Evolutionary conservation across 345 rosid genomes (phyloP).

Genomic region (Bretschneidera sinensis): DNA sequence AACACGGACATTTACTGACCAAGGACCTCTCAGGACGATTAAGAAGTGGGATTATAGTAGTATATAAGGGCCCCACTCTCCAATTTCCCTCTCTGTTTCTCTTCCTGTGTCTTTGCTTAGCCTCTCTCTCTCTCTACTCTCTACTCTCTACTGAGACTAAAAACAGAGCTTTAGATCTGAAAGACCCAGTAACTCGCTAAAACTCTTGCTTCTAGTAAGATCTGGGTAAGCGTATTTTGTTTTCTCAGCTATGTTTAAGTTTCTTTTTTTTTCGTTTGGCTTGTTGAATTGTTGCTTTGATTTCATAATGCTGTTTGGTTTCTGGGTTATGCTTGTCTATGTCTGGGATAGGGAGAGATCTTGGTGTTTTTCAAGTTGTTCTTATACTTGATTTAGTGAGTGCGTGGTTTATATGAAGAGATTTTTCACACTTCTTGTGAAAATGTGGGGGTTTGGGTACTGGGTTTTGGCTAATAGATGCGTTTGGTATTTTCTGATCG

Average conservation of each 20-base stretch:
- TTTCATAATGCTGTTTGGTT: conserved; percentile 23
- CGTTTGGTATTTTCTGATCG: conserved; percentile 2
- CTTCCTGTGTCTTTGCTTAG: conserved; percentile 24
- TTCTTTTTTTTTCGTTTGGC: conserved; percentile 3
- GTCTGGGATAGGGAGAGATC: conserved; percentile 19
- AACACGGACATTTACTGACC: conserved; percentile 9
- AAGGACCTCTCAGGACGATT: background rate
- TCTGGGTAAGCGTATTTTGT: conserved; percentile 11
- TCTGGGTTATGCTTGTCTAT: conserved; percentile 19
- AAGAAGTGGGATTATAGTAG: background rate
- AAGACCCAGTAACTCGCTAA: conserved; percentile 13
- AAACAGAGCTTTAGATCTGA: conserved; percentile 43
- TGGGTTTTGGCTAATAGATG: conserved; percentile 15
- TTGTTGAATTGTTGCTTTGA: conserved; percentile 20
- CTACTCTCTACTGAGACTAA: background rate
- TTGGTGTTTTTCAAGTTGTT: conserved; percentile 18
- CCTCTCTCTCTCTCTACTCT: conserved; percentile 12
- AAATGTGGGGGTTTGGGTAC: background rate
- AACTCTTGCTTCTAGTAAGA: conserved; percentile 4
- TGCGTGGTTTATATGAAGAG: conserved; percentile 6
- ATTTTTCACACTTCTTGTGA: conserved; percentile 13
- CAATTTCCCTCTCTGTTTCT: conserved; percentile 11
- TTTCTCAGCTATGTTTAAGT: conserved; percentile 20
- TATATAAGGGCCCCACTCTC: conserved; percentile 20
- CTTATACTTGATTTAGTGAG: conserved; percentile 17